phyloP scores from a whole-genome alignment of 345 rosid genomes.

The Moringa oleifera region DNA sequence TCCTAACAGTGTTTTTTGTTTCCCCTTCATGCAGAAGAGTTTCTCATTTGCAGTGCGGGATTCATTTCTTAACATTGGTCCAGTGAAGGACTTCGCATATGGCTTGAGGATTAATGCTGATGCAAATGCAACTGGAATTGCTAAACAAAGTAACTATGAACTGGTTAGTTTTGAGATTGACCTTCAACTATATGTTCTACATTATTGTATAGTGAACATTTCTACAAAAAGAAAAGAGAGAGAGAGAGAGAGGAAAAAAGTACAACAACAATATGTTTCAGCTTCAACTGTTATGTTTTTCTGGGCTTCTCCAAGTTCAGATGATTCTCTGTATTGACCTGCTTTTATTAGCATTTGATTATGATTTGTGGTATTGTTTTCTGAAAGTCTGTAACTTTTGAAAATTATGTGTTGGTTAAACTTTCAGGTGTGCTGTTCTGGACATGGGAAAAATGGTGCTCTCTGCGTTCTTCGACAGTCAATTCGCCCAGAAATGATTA shows the following conservation, averaged over 20 bases:
- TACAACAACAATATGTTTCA: background rate
- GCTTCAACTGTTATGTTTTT: background rate
- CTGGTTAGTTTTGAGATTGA: conserved; percentile 52
- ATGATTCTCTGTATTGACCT: background rate
- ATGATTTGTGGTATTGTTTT: background rate
- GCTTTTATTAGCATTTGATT: background rate
- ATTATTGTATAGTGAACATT: background rate
- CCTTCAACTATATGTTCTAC: conserved; percentile 1
- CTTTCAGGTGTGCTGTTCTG: conserved; percentile 94
- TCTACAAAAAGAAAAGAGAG: background rate
- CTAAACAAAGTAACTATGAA: conserved; percentile 98
- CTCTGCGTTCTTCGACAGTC: conserved; percentile 91
- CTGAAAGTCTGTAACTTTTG: background rate
- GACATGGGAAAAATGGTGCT: conserved; percentile 96
- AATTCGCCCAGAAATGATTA: conserved; percentile 92
- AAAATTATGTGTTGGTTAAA: background rate
- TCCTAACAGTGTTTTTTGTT: conserved; percentile 14
- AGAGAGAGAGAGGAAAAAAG: too few species aligned
- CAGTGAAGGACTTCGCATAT: conserved; percentile 91
- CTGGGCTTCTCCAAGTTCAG: background rate
- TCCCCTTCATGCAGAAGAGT: conserved; percentile 59
- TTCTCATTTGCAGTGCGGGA: conserved; percentile 95
- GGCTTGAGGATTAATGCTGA: conserved; percentile 89
- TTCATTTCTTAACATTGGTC: conserved; percentile 87
- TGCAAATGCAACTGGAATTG: conserved; percentile 83